Evolutionary conservation across 139 green algal species (phyloP), one percentile per base, ranked within the genome.

Genomic region (Protoeuglena noctilucae): DNA sequence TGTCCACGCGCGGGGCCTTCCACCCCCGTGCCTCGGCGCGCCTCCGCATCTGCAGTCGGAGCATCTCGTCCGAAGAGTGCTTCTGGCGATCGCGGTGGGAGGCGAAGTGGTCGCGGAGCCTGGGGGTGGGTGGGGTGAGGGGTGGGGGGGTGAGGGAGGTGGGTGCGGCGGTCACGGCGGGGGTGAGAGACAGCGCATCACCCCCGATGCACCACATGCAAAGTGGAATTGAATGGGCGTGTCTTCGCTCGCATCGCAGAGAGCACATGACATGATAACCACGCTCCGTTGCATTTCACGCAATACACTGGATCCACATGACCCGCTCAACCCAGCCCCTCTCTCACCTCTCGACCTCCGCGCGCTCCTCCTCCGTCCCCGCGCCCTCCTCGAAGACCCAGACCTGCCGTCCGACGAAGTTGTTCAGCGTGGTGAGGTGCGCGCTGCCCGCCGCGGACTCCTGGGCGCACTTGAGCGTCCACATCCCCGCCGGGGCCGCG

Each of bases 1-100:
- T 9, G 3, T 40, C 39, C 48, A 51, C 18, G 25, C 19, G 9
- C 34, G 7, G 34, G 34, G 7, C 9, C 34, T 43, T 43, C 34
- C 7, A 12, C 34, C 7, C 9, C 34, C 34, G 46, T 52, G 27
- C 9, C 14, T 21, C 46, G 46, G n/a, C 24, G 49, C 49, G 34
- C 34, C 34, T 24, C 41, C 18, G 23, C 18, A 58, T 57, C 64
- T 88, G 80, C 49, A 87, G 64, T 2, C 83, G 56, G 27, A 97
- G 72, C 21, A 97, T 71, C 73, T 88, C 85, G 39, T 97, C 89
- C 1, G 63, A 50, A 40, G 72, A 86, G 65, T 96, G 83, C 47
- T 85, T 80, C 26, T 63, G 16, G 14, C 51, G 52, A 19, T 53
- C 27, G 3, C 63, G 40, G 7, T 60, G 67, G n/a, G 27, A 3